Conservation (phyloP, 306 rosid genomes). For the Hippophae tibetana region DNA sequence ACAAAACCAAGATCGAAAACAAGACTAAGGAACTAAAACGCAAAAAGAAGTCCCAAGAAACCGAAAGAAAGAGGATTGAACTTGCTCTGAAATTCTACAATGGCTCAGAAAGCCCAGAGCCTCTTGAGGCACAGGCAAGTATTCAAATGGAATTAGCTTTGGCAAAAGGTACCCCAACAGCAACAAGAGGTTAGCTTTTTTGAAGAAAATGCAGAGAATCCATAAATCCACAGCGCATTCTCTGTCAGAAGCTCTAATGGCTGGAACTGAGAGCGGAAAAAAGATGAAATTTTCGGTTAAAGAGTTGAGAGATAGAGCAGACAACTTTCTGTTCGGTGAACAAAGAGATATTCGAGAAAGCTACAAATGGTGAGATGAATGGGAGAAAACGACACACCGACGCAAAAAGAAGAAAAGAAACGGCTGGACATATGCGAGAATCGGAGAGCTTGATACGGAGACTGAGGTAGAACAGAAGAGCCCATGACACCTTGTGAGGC, state of each 20-base stretch:
- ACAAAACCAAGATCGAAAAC: no score
- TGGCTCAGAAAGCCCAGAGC: neutral
- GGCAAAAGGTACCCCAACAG: neutral
- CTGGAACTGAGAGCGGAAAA: neutral
- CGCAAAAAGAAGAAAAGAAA: neutral
- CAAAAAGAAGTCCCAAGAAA: constrained; percentile 4
- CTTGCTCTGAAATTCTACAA: neutral
- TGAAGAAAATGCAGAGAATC: neutral
- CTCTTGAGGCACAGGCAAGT: neutral
- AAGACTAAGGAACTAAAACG: neutral
- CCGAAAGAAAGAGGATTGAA: neutral
- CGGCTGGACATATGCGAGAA: constrained; percentile 2
- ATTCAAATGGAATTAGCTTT: constrained; percentile 10
- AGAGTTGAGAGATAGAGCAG: neutral
- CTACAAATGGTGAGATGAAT: neutral
- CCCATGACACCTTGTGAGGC: constrained; percentile 20
- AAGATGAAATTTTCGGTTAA: neutral
- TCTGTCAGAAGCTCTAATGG: constrained; percentile 9
- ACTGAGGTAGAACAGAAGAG: neutral
- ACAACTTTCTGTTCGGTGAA: neutral
- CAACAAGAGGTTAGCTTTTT: neutral
- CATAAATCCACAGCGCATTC: neutral
- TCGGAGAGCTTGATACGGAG: constrained; percentile 12
- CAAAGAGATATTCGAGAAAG: neutral
- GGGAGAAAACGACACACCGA: neutral